A percentile compares a stretch with the other conserved stretches of the same genome.
phyloP scores from a whole-genome alignment of 352 stramenopile species.

The Phytophthora fragariae region DNA sequence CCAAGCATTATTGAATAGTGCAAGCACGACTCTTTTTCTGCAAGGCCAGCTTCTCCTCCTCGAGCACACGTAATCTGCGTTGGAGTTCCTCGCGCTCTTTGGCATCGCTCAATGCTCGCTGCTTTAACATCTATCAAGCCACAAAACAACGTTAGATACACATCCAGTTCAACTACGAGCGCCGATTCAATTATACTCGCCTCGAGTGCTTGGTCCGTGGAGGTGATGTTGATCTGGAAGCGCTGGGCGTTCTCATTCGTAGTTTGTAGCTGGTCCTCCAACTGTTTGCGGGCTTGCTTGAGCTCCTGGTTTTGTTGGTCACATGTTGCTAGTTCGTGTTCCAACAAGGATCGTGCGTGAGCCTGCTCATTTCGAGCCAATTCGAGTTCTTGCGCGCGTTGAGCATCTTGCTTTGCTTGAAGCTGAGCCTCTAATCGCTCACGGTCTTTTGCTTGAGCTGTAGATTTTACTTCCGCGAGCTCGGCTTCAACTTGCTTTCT shows the following conservation, averaged over 20 bases:
- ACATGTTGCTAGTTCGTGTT: conserved; percentile 33
- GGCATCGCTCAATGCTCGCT: conserved; percentile 51
- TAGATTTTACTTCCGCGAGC: conserved; percentile 27
- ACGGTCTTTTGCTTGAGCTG: conserved; percentile 34
- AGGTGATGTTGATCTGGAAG: conserved; percentile 44
- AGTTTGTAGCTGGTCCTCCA: conserved; percentile 45
- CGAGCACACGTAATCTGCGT: conserved; percentile 50
- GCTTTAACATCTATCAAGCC: conserved; percentile 51
- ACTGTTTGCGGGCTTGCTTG: conserved; percentile 27
- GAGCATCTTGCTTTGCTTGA: conserved; percentile 35
- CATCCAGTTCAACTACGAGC: neutral
- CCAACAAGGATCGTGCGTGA: conserved; percentile 35
- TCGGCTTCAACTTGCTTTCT: conserved; percentile 31
- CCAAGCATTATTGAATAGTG: conserved; percentile 47
- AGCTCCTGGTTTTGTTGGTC: conserved; percentile 50
- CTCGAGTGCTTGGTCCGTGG: conserved; percentile 64
- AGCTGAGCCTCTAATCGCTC: conserved; percentile 40
- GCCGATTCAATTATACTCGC: conserved; percentile 18
- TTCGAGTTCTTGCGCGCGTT: conserved; percentile 36
- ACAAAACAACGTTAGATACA: neutral
- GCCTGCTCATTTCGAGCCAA: conserved; percentile 28
- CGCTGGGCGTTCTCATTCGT: conserved; percentile 40
- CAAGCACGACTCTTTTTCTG: conserved; percentile 67
- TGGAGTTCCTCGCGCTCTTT: conserved; percentile 70
- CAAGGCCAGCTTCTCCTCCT: conserved; percentile 68